phyloP scores from a whole-genome alignment of 1,284 basidiomycete genomes.

The Entoloma clypeatum region DNA sequence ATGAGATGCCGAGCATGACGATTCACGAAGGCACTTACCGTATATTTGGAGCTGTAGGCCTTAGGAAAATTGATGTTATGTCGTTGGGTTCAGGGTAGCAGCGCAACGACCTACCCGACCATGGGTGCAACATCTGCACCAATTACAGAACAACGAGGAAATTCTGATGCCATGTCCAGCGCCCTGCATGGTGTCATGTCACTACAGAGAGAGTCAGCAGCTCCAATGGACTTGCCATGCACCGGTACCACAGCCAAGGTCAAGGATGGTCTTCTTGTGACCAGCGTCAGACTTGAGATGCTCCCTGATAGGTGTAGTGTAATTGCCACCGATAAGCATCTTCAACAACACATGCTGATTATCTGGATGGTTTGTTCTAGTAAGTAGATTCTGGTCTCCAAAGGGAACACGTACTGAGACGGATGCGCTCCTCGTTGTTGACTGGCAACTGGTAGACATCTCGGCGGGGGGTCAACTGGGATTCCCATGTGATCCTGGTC shows the following conservation, averaged over 20 bases:
- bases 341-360: conserved; percentile 6
- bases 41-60: too few species aligned
- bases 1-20: too few species aligned
- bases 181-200: not conserved
- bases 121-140: conserved; percentile 6
- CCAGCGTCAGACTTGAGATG: not conserved
- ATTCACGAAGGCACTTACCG: too few species aligned
- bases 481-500: not conserved
- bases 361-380: conserved; percentile 1
- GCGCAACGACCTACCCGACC: not conserved
- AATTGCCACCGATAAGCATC: conserved; percentile 6
- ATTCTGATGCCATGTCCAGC: conserved; percentile 5
- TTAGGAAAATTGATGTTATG: too few species aligned
- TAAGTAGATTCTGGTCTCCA: conserved; percentile 8
- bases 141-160: conserved; percentile 4
- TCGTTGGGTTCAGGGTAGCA: too few species aligned
- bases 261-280: not conserved
- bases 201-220: not conserved
- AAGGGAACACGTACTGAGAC: conserved; percentile 4
- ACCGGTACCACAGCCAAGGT: conserved; percentile 5
- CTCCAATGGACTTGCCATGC: not conserved
- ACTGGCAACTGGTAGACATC: conserved; percentile 11
- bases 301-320: conserved; percentile 1
- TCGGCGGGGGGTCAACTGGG: conserved; percentile 3
- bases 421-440: conserved; percentile 11